Evolutionary conservation across 2,329 filamentous ascomycete species (phyloP).

Genomic region (Hypoxylon sp.): DNA sequence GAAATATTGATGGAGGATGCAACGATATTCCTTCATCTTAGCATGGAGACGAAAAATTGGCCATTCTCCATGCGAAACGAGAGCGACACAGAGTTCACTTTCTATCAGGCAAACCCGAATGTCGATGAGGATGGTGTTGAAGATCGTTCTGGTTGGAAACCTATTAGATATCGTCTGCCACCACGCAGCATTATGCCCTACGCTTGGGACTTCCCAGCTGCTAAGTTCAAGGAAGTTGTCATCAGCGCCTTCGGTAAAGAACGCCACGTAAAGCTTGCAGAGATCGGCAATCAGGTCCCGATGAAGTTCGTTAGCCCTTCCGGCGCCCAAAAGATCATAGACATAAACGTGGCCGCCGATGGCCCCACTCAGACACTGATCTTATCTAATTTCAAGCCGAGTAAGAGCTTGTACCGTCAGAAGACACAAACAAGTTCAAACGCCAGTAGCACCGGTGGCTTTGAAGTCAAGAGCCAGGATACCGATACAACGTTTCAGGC

Average conservation of each 20-base stretch:
- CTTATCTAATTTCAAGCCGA: slow-evolving; percentile 91
- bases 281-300: slow-evolving; percentile 95
- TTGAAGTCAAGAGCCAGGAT: slow-evolving; percentile 94
- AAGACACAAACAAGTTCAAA: slow-evolving; percentile 67
- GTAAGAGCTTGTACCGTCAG: slow-evolving; percentile 87
- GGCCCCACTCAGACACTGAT: slow-evolving; percentile 96
- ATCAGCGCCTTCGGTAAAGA: slow-evolving; percentile 84
- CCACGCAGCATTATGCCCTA: slow-evolving; percentile 99
- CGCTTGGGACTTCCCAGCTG: slow-evolving; percentile 98
- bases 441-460: slow-evolving; percentile 73
- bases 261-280: slow-evolving; percentile 91
- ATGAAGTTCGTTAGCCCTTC: slow-evolving; percentile 84
- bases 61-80: slow-evolving; percentile 99
- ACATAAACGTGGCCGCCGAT: slow-evolving; percentile 95
- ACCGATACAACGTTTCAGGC: slow-evolving; percentile 90
- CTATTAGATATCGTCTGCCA: slow-evolving; percentile 91
- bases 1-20: slow-evolving; percentile 94
- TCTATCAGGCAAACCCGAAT: slow-evolving; percentile 95
- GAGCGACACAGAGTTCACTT: slow-evolving; percentile 95
- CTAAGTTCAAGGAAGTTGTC: slow-evolving; percentile 94
- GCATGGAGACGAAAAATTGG: slow-evolving; percentile 93
- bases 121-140: slow-evolving; percentile 89
- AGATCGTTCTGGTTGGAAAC: slow-evolving; percentile 89
- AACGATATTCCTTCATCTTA: slow-evolving; percentile 93
- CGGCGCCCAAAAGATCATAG: slow-evolving; percentile 86